Evolutionary conservation across 139 green algal species (phyloP).

Genomic region (Coelastrella sp.): DNA sequence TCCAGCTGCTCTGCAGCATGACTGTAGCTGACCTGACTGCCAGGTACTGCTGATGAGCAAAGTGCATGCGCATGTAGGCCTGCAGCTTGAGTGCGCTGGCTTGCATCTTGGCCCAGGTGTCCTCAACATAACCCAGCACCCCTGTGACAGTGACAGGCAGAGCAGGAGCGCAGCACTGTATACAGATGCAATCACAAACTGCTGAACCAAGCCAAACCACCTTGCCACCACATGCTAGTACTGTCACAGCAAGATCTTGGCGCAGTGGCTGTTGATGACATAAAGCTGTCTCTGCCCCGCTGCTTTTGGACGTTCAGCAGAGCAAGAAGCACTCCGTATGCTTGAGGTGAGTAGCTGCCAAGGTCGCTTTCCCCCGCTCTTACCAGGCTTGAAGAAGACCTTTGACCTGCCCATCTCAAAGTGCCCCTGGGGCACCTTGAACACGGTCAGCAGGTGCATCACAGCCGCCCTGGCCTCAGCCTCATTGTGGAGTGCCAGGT

Average conservation of each 20-base stretch:
- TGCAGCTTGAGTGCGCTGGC: conserved; percentile 43
- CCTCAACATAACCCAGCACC: conserved; percentile 81
- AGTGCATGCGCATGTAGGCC: conserved; percentile 53
- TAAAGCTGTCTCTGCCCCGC: too few relatives aligned
- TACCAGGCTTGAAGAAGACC: conserved; percentile 84
- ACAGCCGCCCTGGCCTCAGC: conserved; percentile 48
- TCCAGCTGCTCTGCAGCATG: conserved; percentile 61
- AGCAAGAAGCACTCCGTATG: too few relatives aligned
- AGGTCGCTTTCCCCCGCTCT: background rate
- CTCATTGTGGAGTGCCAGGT: conserved; percentile 25
- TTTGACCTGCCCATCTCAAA: conserved; percentile 82
- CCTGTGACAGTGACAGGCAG: conserved; percentile 47
- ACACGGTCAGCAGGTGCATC: conserved; percentile 71
- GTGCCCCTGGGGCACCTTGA: conserved; percentile 65
- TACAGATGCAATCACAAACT: too few relatives aligned
- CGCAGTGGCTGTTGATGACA: background rate
- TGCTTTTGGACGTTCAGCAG: background rate
- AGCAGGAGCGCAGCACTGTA: background rate
- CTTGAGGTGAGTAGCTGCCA: too few relatives aligned
- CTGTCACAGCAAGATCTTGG: background rate
- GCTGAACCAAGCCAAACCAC: background rate
- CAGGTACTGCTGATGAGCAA: conserved; percentile 34
- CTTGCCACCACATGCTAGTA: background rate
- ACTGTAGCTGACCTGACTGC: conserved; percentile 17
- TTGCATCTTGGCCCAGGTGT: conserved; percentile 63